Percentiles rank a stretch among this genome's conserved stretches.
Conservation (phyloP, 129 eudicot genomes). For the Helianthus tuberosus region DNA sequence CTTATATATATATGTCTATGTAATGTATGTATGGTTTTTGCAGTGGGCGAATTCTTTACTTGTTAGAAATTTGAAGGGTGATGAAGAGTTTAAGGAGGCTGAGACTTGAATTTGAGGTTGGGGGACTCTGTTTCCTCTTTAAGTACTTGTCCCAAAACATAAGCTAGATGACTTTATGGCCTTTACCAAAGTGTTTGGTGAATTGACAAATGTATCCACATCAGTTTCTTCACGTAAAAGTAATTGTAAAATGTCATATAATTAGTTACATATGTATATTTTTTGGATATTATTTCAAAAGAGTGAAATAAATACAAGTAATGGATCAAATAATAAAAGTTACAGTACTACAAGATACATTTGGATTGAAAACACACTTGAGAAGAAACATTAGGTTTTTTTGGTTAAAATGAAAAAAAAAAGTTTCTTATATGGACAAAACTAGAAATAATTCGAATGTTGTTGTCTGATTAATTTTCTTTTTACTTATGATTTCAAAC, state of each 20-base stretch:
- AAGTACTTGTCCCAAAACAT: not conserved
- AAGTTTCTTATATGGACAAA: not conserved
- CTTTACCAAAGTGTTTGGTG: not conserved
- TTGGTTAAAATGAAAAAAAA: not conserved
- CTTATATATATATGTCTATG: conserved; percentile 12
- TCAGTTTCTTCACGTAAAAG: conserved; percentile 5
- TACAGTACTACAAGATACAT: not conserved
- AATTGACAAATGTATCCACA: not conserved
- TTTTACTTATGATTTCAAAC: too few species aligned
- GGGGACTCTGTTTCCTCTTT: not conserved
- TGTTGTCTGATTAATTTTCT: too few species aligned
- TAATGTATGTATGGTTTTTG: conserved; percentile 1
- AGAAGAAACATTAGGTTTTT: not conserved
- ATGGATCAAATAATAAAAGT: not conserved
- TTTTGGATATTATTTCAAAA: not conserved
- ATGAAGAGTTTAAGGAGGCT: conserved; percentile 14
- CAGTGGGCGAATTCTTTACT: too few species aligned
- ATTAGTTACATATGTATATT: too few species aligned
- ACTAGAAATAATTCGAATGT: too few species aligned
- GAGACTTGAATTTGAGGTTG: conserved; percentile 14
- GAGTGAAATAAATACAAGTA: not conserved
- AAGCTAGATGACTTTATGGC: too few species aligned
- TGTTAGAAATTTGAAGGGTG: not conserved
- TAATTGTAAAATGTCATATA: not conserved
- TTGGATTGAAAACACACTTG: not conserved